Evolutionary conservation across 257 asterid genomes (phyloP), one percentile per base, ranked within the genome.

Genomic region (Misopates orontium): DNA sequence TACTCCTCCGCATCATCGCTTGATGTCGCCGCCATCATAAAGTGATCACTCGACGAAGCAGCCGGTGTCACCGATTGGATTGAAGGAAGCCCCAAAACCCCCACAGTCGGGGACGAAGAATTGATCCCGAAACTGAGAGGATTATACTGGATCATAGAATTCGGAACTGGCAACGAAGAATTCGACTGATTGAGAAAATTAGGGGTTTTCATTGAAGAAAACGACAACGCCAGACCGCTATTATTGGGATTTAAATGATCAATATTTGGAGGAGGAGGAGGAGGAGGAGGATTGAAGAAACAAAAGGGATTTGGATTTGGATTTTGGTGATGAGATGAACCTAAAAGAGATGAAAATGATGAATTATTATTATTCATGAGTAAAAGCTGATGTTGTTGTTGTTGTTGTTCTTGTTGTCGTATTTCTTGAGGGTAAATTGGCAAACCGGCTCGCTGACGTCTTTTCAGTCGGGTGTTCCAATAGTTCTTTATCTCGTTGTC

Each of bases 31-130:
- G 64, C 68, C 57, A 64, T 54, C 62, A 72, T 60, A 12, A 75
- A 68, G 49, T 78, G 42, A 36, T 36, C 82, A 25, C 67, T 68
- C 0, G 80, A 71, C 14, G 88, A 79, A 10, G 75, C 77, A 16
- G 80, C 66, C 40, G 83, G 74, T 1, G 88, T 70, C 18, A 28
- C 32, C 5, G 79, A 68, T 82, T 77, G 89, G 81, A 79, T 67
- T 62, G 88, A 78, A 71, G 89, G 85, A 36, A 78, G 82, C 80
- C 72, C 91, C 12, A 71, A 57, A 31, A 10, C 50, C 28, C 60
- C 79, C 60, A 62, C 52, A 14, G 54, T 60, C 0, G 56, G 45
- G 10, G 10, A 62, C 11, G 58, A 1, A 11, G 66, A 40, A 15
- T 68, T 12, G 17, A 36, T 16, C 18, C 70, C 73, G 15, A 48